Base-by-base conservation (phyloP, 495 filamentous ascomycete genomes). In the Mycothermus thermophilus region DNA sequence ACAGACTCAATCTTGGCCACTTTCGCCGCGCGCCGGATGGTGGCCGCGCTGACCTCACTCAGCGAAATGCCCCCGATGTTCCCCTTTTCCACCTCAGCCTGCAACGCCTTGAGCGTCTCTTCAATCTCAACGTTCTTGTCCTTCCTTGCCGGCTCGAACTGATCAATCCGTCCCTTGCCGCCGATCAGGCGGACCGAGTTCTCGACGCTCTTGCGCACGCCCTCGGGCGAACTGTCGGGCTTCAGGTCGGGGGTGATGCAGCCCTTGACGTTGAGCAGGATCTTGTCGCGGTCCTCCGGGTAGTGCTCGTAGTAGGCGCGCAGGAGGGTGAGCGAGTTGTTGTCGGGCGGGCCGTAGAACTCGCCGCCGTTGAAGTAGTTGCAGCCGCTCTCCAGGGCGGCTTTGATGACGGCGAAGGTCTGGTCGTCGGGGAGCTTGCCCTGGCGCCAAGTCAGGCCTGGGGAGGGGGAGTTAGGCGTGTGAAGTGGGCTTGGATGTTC, bases 281-380 rank as follows among this genome's bases (percentile, higher is more conserved):
- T 63, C 53, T 77, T 79, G 21, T 67, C 64, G 4, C 67, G 69
- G 50, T 83, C 77, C 40, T 72, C 72, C 7, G 80, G 80, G 50
- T 81, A 75, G 42, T 69, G 60, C 18, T 58, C 69, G 50, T 79
- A 80, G 60, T 83, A 83, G 28, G 60, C 57, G 25, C 75, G 67
- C 32, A 83, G 59, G 4, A 83, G 61, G 32, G 67, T 62, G 3
- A 83, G 63, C 9, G 67, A 72, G 64, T 88, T 84, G 62, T 65
- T 62, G 16, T 78, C 69, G 1, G 71, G 69, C 0, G 74, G 64
- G 29, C 83, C 83, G 55, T 94, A 94, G 48, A 92, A 68, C 46
- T 86, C 78, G 46, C 78, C 81, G 30, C 66, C 83, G 50, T 90
- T 88, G 76, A 81, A 83, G 57, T 82, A 76, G 58, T 81, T 57